These are phyloP conservation scores for Spencermartinsiella ligniputridi DNA, from an alignment of 1,139 yeast species.

Conservation along the genomic window DNA sequence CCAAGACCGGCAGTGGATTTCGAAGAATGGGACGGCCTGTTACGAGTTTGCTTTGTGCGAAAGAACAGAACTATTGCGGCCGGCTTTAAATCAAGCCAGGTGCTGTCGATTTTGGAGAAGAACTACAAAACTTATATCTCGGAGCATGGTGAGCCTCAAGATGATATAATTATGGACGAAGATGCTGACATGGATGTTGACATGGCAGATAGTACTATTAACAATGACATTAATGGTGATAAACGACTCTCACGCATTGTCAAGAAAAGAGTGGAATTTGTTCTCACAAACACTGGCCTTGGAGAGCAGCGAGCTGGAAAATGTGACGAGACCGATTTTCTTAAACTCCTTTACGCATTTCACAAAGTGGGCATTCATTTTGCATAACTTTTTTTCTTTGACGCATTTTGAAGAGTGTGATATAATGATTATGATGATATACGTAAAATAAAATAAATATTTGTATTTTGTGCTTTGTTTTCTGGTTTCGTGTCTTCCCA, in stretches of 20 bases:
- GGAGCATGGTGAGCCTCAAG: conserved; percentile 38
- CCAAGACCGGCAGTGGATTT: conserved; percentile 93
- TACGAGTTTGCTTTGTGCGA: conserved; percentile 85
- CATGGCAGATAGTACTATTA: conserved; percentile 51
- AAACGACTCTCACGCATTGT: conserved; percentile 35
- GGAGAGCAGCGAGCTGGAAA: conserved; percentile 88
- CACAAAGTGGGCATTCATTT: conserved; percentile 97
- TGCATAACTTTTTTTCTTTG: conserved; percentile 46
- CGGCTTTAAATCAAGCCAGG: conserved; percentile 80
- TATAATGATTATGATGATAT: conserved; percentile 5
- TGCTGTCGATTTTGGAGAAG: conserved; percentile 79
- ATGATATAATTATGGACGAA: conserved; percentile 23
- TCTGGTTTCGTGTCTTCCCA: no score
- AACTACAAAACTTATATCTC: conserved; percentile 82
- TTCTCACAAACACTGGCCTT: conserved; percentile 64
- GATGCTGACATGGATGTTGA: conserved; percentile 42
- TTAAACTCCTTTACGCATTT: conserved; percentile 82
- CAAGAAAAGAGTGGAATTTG: conserved; percentile 57
- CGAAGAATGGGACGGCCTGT: conserved; percentile 94
- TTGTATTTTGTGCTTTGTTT: no score
- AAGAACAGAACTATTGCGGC: conserved; percentile 92
- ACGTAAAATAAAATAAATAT: no score
- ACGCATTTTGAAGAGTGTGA: conserved; percentile 1
- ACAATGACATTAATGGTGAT: conserved; percentile 36
- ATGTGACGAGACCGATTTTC: conserved; percentile 91